Evolutionary conservation across 2,329 filamentous ascomycete genomes (phyloP), one percentile per base, ranked within the genome.

Genomic region (Ascochyta clinopodiicola): DNA sequence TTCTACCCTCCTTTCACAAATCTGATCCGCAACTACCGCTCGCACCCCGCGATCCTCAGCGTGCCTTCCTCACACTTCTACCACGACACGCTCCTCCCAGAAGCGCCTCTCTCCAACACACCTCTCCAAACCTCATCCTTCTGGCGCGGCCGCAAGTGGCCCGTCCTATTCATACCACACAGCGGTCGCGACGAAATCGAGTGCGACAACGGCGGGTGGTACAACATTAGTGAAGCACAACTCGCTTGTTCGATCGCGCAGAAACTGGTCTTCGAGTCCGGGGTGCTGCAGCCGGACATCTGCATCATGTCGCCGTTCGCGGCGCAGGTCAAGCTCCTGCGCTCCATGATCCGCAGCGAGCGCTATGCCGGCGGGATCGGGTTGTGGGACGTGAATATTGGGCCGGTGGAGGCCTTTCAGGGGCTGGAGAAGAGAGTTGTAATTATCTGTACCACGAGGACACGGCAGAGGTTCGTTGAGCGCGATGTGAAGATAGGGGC

Each of bases 361-460:
- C 21, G 15, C 0, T 69, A 64, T 31, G 48, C 39, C 5, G 21
- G 44, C 21, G 44, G 63, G 49, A 22, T 43, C 3, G 66, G 65
- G 6, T 59, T 78, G 8, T 71, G 72, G 62, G 66, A 71, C 24
- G 70, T 80, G 7, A 80, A 80, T 45, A 77, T 80, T 38, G 79
- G 79, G 2, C 79, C 79, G 2, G 63, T 79, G 31, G 79, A 80
- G 53, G 78, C 77, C 19, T 80, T 80, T 44, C 79, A 80, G 56
- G 79, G 79, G 0, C 66, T 80, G 6, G 79, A 81, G 59, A 75
- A 71, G 38, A 68, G 76, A 10, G 73, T 79, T 27, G 74, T 80
- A 13, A 77, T 80, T 42, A 61, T 81, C 6, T 80, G 78, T 56
- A 80, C 78, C 2, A 80, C 78, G 36, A 62, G 78, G 10, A 67